phyloP scores from a whole-genome alignment of 331 rosid species.

The Pyrus hybrid region DNA sequence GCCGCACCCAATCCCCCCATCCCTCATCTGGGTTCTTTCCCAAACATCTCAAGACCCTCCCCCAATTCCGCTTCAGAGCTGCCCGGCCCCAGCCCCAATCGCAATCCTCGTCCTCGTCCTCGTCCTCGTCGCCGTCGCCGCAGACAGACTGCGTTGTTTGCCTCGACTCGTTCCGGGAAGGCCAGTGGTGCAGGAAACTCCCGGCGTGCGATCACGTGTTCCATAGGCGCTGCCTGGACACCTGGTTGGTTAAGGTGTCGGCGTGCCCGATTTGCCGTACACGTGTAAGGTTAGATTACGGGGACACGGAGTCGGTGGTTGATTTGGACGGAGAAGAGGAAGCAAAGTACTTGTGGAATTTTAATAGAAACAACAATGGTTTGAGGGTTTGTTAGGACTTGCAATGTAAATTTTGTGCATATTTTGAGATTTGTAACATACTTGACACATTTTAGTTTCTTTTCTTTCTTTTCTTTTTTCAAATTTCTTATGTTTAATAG shows the following conservation, averaged over 20 bases:
- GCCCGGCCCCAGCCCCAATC: constrained; percentile 4
- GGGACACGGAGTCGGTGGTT: neutral
- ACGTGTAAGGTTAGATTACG: constrained; percentile 36
- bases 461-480: neutral
- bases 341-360: constrained; percentile 20
- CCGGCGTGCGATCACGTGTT: constrained; percentile 56
- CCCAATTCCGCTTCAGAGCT: constrained; percentile 39
- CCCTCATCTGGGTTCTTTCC: constrained; percentile 29
- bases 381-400: constrained; percentile 28
- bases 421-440: constrained; percentile 9
- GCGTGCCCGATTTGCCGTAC: constrained; percentile 81
- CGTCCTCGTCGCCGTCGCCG: neutral
- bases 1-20: constrained; percentile 11
- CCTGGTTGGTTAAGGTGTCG: constrained; percentile 67
- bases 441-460: neutral
- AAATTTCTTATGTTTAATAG: constrained; percentile 7
- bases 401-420: neutral
- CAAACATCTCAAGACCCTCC: constrained; percentile 39
- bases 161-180: constrained; percentile 49
- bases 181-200: constrained; percentile 73
- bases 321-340: constrained; percentile 13
- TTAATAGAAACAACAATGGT: constrained; percentile 10
- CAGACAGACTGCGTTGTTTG: constrained; percentile 64
- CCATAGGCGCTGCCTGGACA: constrained; percentile 63
- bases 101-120: neutral